Evolutionary conservation across 2,329 filamentous ascomycete genomes (phyloP), one percentile per base, ranked within the genome.

Genomic region (Colletotrichum somersetense): DNA sequence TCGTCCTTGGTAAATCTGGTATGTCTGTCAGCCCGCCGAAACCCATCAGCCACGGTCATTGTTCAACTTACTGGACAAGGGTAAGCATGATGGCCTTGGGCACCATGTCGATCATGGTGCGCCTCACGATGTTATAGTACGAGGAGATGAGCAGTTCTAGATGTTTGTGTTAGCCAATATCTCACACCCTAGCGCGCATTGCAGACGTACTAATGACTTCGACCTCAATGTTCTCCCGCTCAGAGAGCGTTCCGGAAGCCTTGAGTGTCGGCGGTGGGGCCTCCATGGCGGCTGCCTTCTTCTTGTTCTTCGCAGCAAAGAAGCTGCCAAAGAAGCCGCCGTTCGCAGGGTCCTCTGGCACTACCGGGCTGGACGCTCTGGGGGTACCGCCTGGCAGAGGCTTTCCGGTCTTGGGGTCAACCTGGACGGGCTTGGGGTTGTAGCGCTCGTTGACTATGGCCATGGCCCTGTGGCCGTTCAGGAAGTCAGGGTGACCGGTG

Each of bases 251-350:
- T 53, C 96, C 96, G 3, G 94, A 97, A 44, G 96, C 96, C 86
- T 98, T 99, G 70, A 99, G 90, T 53, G 91, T 96, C 40, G 96
- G 90, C 74, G 96, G 96, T 50, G 96, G 96, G 18, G 96, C 88
- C 81, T 99, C 96, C 96, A 99, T 99, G 59, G 96, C 95, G n/a
- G 96, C 96, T 85, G 97, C 97, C 92, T 98, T 98, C 90, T 99
- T 99, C 91, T 98, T 99, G 86, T 98, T 99, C 90, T 98, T 99
- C 80, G 94, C 95, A 14, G 96, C 94, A 80, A 98, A 99, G 89
- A 99, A 99, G 79, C 94, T 97, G 77, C 96, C 96, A 78, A 99
- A 99, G 89, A 99, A 99, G 48, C 96, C 95, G 72, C 88, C 86
- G 79, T 93, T 93, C 66, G 82, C 81, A 73, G 81, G 83, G 56